Conservation (phyloP, 495 filamentous ascomycete genomes). For the Amphirosellinia nigrospora region DNA sequence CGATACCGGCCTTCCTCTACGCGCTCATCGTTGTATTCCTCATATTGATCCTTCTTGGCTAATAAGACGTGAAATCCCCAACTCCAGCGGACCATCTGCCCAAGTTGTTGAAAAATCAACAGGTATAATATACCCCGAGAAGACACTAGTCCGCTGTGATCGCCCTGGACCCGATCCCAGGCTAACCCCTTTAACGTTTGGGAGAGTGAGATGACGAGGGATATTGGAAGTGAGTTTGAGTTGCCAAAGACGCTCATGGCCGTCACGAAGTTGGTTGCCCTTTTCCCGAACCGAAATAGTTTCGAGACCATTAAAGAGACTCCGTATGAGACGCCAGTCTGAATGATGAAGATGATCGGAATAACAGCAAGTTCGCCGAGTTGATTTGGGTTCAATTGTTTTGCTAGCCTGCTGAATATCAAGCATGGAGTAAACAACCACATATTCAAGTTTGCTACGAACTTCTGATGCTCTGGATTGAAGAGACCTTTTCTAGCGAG, state of each 20-base stretch:
- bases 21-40: conserved; percentile 59
- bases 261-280: conserved; percentile 88
- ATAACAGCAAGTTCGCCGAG: conserved; percentile 90
- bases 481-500: conserved; percentile 89
- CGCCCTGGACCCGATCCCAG: conserved; percentile 87
- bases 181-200: conserved; percentile 90
- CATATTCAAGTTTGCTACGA: conserved; percentile 93
- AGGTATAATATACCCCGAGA: conserved; percentile 94
- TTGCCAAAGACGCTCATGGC: conserved; percentile 99
- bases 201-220: conserved; percentile 90
- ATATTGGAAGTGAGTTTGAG: conserved; percentile 97
- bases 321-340: conserved; percentile 81
- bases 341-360: conserved; percentile 87
- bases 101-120: conserved; percentile 96
- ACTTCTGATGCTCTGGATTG: conserved; percentile 92
- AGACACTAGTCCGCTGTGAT: conserved; percentile 94
- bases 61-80: conserved; percentile 96
- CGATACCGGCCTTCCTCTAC: conserved; percentile 74
- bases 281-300: conserved; percentile 79
- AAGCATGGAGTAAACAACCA: conserved; percentile 94
- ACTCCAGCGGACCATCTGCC: conserved; percentile 94
- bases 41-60: conserved; percentile 76
- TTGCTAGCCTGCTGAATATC: conserved; percentile 97
- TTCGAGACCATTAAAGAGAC: conserved; percentile 73
- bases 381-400: conserved; percentile 89